Conservation (phyloP, 2,329 filamentous ascomycete genomes). For the Cladophialophora carrionii region DNA sequence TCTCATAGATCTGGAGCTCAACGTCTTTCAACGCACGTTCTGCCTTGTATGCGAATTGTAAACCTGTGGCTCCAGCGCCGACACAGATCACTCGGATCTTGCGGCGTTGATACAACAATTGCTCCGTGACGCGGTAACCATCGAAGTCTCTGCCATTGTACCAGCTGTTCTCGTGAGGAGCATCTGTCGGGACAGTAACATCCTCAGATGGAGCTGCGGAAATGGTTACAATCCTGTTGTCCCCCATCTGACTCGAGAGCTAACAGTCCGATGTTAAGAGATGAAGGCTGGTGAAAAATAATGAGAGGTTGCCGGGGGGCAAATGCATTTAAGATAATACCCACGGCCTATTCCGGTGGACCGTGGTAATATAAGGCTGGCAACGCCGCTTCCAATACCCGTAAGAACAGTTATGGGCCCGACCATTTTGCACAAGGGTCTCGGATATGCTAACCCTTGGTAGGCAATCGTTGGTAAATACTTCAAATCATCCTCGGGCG, state of each 20-base stretch:
- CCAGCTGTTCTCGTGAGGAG: slow-evolving; percentile 32
- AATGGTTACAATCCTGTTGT: slow-evolving; percentile 25
- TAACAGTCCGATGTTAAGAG: not conserved
- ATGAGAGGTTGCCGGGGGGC: too few relatives aligned
- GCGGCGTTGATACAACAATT: slow-evolving; percentile 24
- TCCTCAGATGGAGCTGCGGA: slow-evolving; percentile 30
- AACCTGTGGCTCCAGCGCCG: slow-evolving; percentile 41
- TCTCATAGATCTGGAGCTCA: slow-evolving; percentile 40
- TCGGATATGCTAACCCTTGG: not conserved
- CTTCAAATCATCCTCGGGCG: slow-evolving; percentile 6
- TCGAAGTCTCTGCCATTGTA: slow-evolving; percentile 33
- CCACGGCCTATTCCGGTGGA: not conserved
- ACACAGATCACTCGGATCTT: slow-evolving; percentile 35
- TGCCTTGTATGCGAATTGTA: slow-evolving; percentile 39
- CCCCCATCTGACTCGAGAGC: slow-evolving; percentile 21
- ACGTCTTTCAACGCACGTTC: slow-evolving; percentile 32
- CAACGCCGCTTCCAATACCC: not conserved
- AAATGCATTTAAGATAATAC: not conserved
- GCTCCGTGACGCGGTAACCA: slow-evolving; percentile 30
- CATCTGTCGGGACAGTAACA: slow-evolving; percentile 27
- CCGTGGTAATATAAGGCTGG: slow-evolving; percentile 16
- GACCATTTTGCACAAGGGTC: not conserved
- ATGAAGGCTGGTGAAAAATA: not conserved
- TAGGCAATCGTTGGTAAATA: not conserved
- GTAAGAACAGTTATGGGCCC: not conserved